Evolutionary conservation across 164 flowering plant genomes (phyloP).

Genomic region (Vitis cinerea): DNA sequence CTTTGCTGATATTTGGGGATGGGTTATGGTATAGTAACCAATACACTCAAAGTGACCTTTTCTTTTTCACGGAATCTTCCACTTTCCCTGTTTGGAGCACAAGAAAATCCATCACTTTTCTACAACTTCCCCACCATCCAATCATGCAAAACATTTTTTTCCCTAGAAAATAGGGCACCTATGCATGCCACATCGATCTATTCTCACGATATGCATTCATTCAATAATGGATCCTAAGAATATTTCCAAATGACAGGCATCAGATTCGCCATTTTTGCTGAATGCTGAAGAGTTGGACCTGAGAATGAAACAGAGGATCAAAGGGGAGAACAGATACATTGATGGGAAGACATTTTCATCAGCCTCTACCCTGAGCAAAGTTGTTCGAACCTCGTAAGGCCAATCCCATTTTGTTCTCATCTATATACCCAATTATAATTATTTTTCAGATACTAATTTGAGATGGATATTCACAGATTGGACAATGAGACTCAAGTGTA

Average conservation of each 20-base stretch:
- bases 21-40: conserved; percentile 72
- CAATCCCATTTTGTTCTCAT: background rate
- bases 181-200: too few species aligned
- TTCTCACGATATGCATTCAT: too few species aligned
- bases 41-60: too few species aligned
- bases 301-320: conserved; percentile 65
- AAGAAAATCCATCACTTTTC: too few species aligned
- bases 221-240: background rate
- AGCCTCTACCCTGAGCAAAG: conserved; percentile 77
- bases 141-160: too few species aligned
- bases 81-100: too few species aligned
- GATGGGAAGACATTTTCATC: conserved; percentile 78
- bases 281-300: conserved; percentile 62
- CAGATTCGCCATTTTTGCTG: conserved; percentile 62
- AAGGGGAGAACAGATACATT: conserved; percentile 74
- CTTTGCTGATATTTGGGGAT: conserved; percentile 97
- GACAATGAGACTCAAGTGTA: conserved; percentile 84
- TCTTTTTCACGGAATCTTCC: background rate
- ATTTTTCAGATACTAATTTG: conserved; percentile 1
- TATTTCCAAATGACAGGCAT: conserved; percentile 54
- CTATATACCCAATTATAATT: background rate
- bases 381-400: conserved; percentile 72
- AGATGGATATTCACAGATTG: conserved; percentile 37
- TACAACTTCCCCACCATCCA: too few species aligned
- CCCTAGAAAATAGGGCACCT: too few species aligned